Base-by-base conservation (phyloP, 805 yeast species). In the Starmerella davenportii region DNA sequence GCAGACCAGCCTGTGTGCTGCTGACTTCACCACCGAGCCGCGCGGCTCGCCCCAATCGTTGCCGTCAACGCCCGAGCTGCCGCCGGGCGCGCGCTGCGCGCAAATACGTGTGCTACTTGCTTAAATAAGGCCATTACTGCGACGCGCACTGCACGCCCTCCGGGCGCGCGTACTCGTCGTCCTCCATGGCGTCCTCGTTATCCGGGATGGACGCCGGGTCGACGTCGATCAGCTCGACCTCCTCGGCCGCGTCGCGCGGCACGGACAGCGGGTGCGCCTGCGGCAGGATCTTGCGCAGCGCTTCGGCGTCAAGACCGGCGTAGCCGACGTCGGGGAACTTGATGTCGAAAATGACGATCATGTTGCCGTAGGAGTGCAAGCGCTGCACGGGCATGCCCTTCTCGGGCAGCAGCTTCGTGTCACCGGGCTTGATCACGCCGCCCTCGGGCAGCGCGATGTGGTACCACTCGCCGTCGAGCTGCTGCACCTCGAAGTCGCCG, bases 311-410 rank as follows among this genome's bases (percentile, higher is more conserved):
- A 58, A 79, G 94, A 14, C 54, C 51, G 43, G 69, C 53, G 57
- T 80, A 82, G 55, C 76, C 69, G 38, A 67, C 61, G 38, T 58
- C 56, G 48, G 99, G 99, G 81, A 90, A 90, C 57, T 79, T 82
- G 53, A 90, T 70, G 48, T 73, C 74, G 63, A 90, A 90, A 57
- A 79, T 76, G 51, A 90, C 64, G 53, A 80, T 73, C 64, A 90
- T 69, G 64, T 82, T 74, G 62, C 99, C 99, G 53, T 59, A 68
- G 46, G 84, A 81, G 58, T 93, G 93, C 57, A 71, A 76, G 63
- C 90, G 75, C 63, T 69, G 76, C 48, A 87, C 65, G 49, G 98
- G 99, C 98, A 90, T 90, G 74, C 99, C 99, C 62, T 87, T 85
- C 53, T 76, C 81, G 51, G 78, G 82, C 46, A 90, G 64, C 39